Evolutionary conservation across 805 yeast genomes (phyloP).

Genomic region (Komagataella kurtzmanii): DNA sequence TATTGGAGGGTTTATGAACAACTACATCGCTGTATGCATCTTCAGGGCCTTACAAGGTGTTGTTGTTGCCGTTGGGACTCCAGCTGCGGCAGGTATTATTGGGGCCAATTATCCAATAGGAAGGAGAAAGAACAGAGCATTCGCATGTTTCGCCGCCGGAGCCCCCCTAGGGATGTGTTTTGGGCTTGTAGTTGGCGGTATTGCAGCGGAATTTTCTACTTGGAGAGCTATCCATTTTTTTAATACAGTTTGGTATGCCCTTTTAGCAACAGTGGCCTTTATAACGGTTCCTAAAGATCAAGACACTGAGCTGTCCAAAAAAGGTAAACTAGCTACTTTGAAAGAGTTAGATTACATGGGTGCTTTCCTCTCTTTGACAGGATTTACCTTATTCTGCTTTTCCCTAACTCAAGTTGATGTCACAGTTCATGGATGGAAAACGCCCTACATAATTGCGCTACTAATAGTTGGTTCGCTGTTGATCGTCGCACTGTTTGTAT

Average conservation of each 20-base stretch:
- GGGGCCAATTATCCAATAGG: slow-evolving; percentile 21
- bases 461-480: slow-evolving; percentile 24
- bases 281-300: slow-evolving; percentile 20
- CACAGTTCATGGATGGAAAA: slow-evolving; percentile 27
- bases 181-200: slow-evolving; percentile 26
- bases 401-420: slow-evolving; percentile 29
- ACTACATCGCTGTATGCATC: slow-evolving; percentile 19
- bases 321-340: not conserved
- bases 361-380: slow-evolving; percentile 23
- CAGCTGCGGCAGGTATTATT: slow-evolving; percentile 27
- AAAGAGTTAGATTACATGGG: slow-evolving; percentile 26
- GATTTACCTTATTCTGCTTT: slow-evolving; percentile 27
- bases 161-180: slow-evolving; percentile 26
- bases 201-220: slow-evolving; percentile 17
- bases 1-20: slow-evolving; percentile 18
- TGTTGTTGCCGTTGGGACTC: slow-evolving; percentile 21
- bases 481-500: slow-evolving; percentile 19
- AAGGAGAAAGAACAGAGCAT: slow-evolving; percentile 19
- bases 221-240: slow-evolving; percentile 26
- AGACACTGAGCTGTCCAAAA: slow-evolving; percentile 12
- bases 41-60: slow-evolving; percentile 25
- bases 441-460: slow-evolving; percentile 30
- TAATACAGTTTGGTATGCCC: slow-evolving; percentile 20
- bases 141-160: slow-evolving; percentile 24
- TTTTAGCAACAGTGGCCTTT: slow-evolving; percentile 9